phyloP scores from a whole-genome alignment of 768 basidiomycete species.

The Kockovaella imperatae region DNA sequence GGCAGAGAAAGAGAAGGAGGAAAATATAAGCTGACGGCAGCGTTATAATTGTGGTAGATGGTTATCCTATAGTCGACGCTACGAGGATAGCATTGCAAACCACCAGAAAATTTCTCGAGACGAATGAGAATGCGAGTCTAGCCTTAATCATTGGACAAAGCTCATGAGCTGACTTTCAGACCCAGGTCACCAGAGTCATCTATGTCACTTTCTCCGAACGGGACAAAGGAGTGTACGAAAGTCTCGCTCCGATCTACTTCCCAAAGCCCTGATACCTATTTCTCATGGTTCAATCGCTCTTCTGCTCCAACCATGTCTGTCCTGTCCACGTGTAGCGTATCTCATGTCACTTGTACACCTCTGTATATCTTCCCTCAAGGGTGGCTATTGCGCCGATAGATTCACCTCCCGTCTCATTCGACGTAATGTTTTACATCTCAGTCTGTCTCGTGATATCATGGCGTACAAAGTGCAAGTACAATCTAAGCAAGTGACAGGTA shows the following conservation, averaged over 20 bases:
- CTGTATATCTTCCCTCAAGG: too few relatives aligned
- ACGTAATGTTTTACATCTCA: too few relatives aligned
- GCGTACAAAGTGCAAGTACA: too few relatives aligned
- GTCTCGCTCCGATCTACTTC: conserved; percentile 29
- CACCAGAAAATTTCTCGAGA: conserved; percentile 26
- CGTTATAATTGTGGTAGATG: conserved; percentile 25
- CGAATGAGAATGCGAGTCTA: conserved; percentile 14
- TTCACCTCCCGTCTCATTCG: too few relatives aligned
- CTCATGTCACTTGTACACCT: too few relatives aligned
- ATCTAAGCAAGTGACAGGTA: too few relatives aligned
- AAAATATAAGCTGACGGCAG: neutral
- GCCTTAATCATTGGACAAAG: neutral
- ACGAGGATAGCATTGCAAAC: conserved; percentile 42
- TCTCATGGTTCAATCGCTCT: too few relatives aligned
- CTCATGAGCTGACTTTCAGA: neutral
- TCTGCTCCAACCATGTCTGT: too few relatives aligned
- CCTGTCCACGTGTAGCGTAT: too few relatives aligned
- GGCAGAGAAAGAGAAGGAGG: neutral
- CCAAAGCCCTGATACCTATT: too few relatives aligned
- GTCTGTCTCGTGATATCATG: too few relatives aligned
- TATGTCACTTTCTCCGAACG: conserved; percentile 37
- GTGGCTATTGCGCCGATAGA: too few relatives aligned
- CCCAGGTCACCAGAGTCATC: conserved; percentile 36
- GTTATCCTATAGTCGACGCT: conserved; percentile 44
- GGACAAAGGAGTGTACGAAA: conserved; percentile 31